Evolutionary conservation across 2,329 filamentous ascomycete genomes (phyloP).

Genomic region (Teratosphaeria pseudoeucalypti): DNA sequence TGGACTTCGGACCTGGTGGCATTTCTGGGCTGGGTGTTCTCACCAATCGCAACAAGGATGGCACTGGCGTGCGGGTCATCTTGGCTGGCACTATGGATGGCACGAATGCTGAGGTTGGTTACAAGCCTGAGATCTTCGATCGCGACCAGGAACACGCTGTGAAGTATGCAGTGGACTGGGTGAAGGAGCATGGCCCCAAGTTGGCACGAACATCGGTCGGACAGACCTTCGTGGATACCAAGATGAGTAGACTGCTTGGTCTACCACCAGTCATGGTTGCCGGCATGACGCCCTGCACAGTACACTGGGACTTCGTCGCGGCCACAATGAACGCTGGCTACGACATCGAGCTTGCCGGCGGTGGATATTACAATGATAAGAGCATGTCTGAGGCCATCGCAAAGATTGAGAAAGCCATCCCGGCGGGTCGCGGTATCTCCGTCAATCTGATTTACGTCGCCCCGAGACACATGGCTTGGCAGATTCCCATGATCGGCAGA

Average conservation of each 20-base stretch:
- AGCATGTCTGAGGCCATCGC: constrained; percentile 71
- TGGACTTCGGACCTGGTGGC: constrained; percentile 94
- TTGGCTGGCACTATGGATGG: constrained; percentile 88
- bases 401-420: constrained; percentile 77
- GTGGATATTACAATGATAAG: constrained; percentile 77
- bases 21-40: constrained; percentile 92
- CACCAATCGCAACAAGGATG: constrained; percentile 98
- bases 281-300: constrained; percentile 86
- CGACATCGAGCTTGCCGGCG: constrained; percentile 80
- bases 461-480: constrained; percentile 82
- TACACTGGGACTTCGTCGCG: constrained; percentile 83
- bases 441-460: constrained; percentile 89
- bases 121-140: constrained; percentile 96
- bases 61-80: constrained; percentile 92
- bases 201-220: constrained; percentile 82
- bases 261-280: constrained; percentile 82
- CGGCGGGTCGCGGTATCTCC: constrained; percentile 75
- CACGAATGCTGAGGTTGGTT: constrained; percentile 81
- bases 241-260: constrained; percentile 81
- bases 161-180: constrained; percentile 93
- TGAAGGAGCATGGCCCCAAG: constrained; percentile 90
- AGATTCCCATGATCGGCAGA: constrained; percentile 73
- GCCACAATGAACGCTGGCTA: constrained; percentile 94
- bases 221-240: constrained; percentile 88
- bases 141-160: constrained; percentile 90